These are phyloP conservation scores for Solanum sitiens DNA, from an alignment of 257 asterid species.

Conservation along the genomic window DNA sequence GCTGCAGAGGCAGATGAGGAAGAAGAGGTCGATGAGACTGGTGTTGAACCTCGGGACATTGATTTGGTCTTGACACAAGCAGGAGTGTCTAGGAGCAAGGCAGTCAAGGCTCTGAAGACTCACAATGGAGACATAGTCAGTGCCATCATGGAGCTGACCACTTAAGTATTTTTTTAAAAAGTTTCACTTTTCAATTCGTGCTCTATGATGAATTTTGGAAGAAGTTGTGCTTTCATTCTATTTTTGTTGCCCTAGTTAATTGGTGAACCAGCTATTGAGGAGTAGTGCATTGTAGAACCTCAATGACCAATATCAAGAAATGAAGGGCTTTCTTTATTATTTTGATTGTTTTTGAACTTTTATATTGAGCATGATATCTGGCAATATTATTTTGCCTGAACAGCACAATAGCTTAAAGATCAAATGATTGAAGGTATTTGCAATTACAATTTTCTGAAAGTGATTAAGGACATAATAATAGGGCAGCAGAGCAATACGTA, in stretches of 20 bases:
- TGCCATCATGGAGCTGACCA: conserved; percentile 89
- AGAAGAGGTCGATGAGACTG: conserved; percentile 71
- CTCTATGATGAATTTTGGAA: conserved; percentile 10
- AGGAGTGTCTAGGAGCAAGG: conserved; percentile 63
- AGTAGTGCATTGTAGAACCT: not conserved
- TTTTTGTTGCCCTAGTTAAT: not conserved
- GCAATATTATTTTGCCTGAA: not conserved
- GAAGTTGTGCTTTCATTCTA: conserved; percentile 6
- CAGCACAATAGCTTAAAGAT: not conserved
- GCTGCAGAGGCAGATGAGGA: conserved; percentile 48
- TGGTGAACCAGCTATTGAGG: not conserved
- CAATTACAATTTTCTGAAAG: not conserved
- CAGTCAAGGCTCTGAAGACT: conserved; percentile 78
- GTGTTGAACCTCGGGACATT: conserved; percentile 61
- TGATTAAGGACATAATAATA: not conserved
- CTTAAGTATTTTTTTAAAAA: conserved; percentile 2
- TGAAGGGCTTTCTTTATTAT: not conserved
- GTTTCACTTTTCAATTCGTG: not conserved
- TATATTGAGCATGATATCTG: not conserved
- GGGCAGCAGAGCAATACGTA: not conserved
- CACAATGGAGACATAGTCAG: conserved; percentile 77
- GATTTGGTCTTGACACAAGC: conserved; percentile 94
- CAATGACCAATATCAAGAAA: not conserved
- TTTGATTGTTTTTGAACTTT: not conserved
- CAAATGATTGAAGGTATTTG: not conserved